Evolutionary conservation across 345 rosid species (phyloP).

Genomic region (Brassica incana): DNA sequence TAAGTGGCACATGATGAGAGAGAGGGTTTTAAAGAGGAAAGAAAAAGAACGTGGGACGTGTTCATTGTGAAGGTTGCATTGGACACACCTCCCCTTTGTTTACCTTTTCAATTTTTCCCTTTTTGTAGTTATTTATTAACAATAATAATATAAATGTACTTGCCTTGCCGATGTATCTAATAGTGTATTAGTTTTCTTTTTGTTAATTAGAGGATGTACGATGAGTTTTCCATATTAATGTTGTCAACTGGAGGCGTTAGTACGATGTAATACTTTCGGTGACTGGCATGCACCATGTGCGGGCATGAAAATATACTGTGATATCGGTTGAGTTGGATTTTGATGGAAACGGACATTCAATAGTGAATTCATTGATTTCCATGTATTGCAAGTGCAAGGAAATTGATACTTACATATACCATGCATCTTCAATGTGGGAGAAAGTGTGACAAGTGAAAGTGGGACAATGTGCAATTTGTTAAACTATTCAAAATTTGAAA

Average conservation of each 20-base stretch:
- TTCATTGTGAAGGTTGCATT: slow-evolving; percentile 39
- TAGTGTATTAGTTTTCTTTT: slow-evolving; percentile 15
- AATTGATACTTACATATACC: too few relatives aligned
- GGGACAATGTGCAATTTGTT: too few relatives aligned
- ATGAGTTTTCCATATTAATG: slow-evolving; percentile 20
- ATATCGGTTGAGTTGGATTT: too few relatives aligned
- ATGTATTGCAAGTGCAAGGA: too few relatives aligned
- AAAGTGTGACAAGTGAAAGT: too few relatives aligned
- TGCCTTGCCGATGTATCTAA: slow-evolving; percentile 36
- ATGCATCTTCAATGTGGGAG: too few relatives aligned
- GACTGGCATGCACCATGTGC: too few relatives aligned
- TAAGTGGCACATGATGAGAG: slow-evolving; percentile 25
- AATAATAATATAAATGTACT: slow-evolving; percentile 26
- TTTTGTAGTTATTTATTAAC: not conserved
- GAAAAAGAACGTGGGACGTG: slow-evolving; percentile 45
- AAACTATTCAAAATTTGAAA: too few relatives aligned
- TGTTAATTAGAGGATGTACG: slow-evolving; percentile 1
- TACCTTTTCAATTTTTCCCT: slow-evolving; percentile 8
- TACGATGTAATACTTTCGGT: not conserved
- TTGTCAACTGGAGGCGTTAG: not conserved
- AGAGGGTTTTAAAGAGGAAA: slow-evolving; percentile 33
- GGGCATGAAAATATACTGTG: too few relatives aligned
- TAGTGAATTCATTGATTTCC: too few relatives aligned
- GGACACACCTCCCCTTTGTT: slow-evolving; percentile 46
- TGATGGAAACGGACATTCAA: too few relatives aligned